Conservation (phyloP, 1,284 basidiomycete genomes). For the Ustilago trichophora region DNA sequence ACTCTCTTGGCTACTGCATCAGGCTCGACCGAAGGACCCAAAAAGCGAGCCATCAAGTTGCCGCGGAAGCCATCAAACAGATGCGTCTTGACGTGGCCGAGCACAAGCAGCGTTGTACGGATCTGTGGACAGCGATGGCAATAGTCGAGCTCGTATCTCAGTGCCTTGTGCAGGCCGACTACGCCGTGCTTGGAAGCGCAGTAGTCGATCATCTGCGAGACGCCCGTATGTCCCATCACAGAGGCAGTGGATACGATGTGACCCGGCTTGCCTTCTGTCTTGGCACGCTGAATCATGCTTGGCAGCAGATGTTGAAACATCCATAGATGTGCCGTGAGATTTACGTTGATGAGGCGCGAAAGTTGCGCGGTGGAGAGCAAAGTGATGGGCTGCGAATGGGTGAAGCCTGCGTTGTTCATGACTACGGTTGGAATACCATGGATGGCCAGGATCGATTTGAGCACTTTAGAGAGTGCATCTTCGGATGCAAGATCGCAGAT, state of each 20-base stretch:
- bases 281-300: conserved; percentile 73
- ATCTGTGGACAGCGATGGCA: conserved; percentile 42
- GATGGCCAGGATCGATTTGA: conserved; percentile 18
- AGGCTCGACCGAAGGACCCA: conserved; percentile 48
- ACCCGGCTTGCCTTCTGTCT: conserved; percentile 73
- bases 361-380: conserved; percentile 82
- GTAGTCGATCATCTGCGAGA: conserved; percentile 74
- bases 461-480: conserved; percentile 38
- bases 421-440: conserved; percentile 74
- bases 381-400: conserved; percentile 84
- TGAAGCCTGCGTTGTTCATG: conserved; percentile 95
- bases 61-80: conserved; percentile 50
- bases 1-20: conserved; percentile 43
- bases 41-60: conserved; percentile 43
- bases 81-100: conserved; percentile 56
- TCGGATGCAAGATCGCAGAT: conserved; percentile 49
- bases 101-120: conserved; percentile 56
- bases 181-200: conserved; percentile 65
- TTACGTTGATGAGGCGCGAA: conserved; percentile 78
- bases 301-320: conserved; percentile 92
- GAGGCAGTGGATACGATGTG: conserved; percentile 81
- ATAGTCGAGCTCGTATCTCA: conserved; percentile 61
- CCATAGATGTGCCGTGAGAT: conserved; percentile 89
- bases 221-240: conserved; percentile 78
- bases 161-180: conserved; percentile 61